Conservation (phyloP, 495 filamentous ascomycete genomes). For the Trichoderma parareesei region DNA sequence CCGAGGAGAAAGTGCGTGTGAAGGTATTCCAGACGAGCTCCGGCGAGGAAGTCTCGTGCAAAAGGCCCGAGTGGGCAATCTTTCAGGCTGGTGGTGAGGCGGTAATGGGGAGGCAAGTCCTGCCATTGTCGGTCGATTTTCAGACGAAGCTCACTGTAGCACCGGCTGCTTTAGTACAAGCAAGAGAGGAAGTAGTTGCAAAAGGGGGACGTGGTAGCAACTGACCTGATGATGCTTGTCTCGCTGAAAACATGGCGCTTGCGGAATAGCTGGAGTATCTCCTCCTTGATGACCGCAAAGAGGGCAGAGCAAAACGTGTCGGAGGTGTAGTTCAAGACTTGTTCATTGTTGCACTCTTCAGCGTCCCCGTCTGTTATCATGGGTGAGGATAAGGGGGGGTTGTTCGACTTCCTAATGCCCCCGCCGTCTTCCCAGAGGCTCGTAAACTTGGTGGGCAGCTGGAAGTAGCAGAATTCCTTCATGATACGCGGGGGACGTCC, state of each 20-base stretch:
- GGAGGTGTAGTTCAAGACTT: conserved; percentile 24
- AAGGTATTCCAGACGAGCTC: conserved; percentile 32
- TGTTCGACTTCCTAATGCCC: neutral
- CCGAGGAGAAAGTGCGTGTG: conserved; percentile 34
- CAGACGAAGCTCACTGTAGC: neutral
- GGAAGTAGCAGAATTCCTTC: conserved; percentile 34
- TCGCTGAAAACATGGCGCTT: conserved; percentile 17
- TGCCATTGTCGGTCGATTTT: conserved; percentile 2
- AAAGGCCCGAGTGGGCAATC: neutral
- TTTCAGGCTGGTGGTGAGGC: conserved; percentile 7
- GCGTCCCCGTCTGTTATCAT: neutral
- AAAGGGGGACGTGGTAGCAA: no score
- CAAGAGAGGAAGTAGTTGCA: no score
- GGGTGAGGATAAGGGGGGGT: neutral
- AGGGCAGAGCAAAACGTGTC: conserved; percentile 36
- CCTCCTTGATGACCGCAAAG: conserved; percentile 34
- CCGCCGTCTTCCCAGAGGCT: neutral
- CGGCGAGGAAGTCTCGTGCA: conserved; percentile 17
- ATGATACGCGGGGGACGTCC: conserved; percentile 37
- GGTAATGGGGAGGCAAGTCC: conserved; percentile 2
- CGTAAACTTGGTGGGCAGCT: conserved; percentile 22
- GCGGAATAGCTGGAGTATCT: conserved; percentile 31
- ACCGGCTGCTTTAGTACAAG: neutral
- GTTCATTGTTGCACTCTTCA: conserved; percentile 6
- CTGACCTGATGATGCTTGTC: neutral